Conservation (phyloP, 306 rosid species). For the Myrica gale region DNA sequence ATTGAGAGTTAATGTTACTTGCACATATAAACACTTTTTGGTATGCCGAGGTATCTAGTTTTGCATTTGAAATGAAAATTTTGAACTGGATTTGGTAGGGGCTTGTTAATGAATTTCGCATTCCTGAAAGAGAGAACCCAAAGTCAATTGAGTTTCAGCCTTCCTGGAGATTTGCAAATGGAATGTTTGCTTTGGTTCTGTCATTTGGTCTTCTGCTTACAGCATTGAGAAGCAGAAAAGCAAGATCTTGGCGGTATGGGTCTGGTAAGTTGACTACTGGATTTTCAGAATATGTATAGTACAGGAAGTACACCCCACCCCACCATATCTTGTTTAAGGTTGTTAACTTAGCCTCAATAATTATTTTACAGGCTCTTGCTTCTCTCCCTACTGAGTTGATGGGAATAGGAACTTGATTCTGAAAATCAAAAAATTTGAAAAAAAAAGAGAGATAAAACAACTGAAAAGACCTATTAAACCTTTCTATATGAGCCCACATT, state of each 20-base stretch:
- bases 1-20: constrained; percentile 1
- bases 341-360: not conserved
- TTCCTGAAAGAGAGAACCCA: constrained; percentile 59
- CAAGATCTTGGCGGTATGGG: constrained; percentile 78
- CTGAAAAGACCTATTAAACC: constrained; percentile 2
- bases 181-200: constrained; percentile 78
- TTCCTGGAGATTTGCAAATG: constrained; percentile 84
- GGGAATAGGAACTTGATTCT: not conserved
- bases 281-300: not conserved
- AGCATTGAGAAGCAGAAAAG: constrained; percentile 68
- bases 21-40: not conserved
- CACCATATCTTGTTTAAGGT: not conserved
- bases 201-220: constrained; percentile 76
- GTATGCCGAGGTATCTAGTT: not conserved
- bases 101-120: constrained; percentile 53
- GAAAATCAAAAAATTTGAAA: not conserved
- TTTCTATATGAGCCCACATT: not conserved
- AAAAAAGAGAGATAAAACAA: constrained; percentile 5
- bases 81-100: constrained; percentile 49
- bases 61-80: not conserved
- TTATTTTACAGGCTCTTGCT: not conserved
- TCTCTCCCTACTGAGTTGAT: not conserved
- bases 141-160: constrained; percentile 56
- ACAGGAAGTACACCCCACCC: not conserved
- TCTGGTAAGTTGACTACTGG: constrained; percentile 45